Evolutionary conservation across 495 filamentous ascomycete species (phyloP).

Genomic region (Xylaria grammica): DNA sequence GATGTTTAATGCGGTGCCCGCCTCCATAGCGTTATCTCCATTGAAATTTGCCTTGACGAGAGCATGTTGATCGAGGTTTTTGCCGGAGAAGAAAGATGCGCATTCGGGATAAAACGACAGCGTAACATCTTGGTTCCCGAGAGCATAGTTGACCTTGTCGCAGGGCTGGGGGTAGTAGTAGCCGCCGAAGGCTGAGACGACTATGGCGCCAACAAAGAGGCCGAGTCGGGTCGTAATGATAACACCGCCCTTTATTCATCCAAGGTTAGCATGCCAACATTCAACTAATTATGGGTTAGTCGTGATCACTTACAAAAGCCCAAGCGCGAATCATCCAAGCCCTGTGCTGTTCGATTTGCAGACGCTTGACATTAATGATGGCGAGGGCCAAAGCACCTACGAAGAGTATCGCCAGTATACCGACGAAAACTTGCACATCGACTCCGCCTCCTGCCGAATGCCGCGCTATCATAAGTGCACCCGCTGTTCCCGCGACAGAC

Average conservation of each 20-base stretch:
- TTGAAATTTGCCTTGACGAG: slow-evolving; percentile 40
- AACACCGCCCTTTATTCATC: slow-evolving; percentile 37
- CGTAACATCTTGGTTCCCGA: slow-evolving; percentile 28
- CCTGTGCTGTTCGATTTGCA: slow-evolving; percentile 62
- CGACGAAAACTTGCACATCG: slow-evolving; percentile 44
- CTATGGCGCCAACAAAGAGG: slow-evolving; percentile 41
- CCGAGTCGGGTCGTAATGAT: slow-evolving; percentile 57
- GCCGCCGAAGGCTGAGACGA: slow-evolving; percentile 36
- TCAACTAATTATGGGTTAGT: background rate
- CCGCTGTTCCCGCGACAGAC: slow-evolving; percentile 41
- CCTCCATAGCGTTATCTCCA: slow-evolving; percentile 32
- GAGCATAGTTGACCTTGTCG: slow-evolving; percentile 46
- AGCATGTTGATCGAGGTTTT: slow-evolving; percentile 30
- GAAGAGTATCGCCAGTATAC: slow-evolving; percentile 44
- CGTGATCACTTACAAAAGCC: slow-evolving; percentile 43
- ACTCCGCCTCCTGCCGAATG: slow-evolving; percentile 52
- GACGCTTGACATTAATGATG: slow-evolving; percentile 54
- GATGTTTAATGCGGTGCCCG: slow-evolving; percentile 43
- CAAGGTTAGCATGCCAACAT: slow-evolving; percentile 2
- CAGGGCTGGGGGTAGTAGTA: slow-evolving; percentile 48
- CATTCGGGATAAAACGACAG: slow-evolving; percentile 48
- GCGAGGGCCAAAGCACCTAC: slow-evolving; percentile 42
- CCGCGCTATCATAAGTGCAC: slow-evolving; percentile 50
- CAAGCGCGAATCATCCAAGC: slow-evolving; percentile 61
- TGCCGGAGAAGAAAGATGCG: slow-evolving; percentile 30